Evolutionary conservation across 176 grass and related monocot genomes (phyloP), one percentile per base, ranked within the genome.

Genomic region (Bothriochloa decipiens): DNA sequence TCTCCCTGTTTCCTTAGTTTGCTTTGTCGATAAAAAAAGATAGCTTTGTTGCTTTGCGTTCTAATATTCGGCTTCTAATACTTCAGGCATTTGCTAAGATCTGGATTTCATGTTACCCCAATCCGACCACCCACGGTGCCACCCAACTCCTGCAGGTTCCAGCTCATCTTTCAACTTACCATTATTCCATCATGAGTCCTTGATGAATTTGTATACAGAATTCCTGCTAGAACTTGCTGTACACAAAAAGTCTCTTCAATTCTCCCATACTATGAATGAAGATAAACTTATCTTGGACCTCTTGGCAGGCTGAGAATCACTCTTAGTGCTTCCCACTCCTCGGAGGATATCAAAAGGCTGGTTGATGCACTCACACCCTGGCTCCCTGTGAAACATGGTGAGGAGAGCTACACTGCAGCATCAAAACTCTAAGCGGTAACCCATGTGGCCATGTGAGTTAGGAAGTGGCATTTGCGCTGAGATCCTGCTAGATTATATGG

Each of bases 41-140:
- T 76, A 46, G 8, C 47, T n/a, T 85, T 25, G 8, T 70, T 6
- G 4, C n/a, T 76, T 68, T 50, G 37, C 9, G 17, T 71, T 81
- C 75, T 64, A 26, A 84, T 86, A 13, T 33, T 83, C 60, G 26
- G 25, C 61, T 75, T 66, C n/a, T 88, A 25, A 68, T 67, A 65
- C 29, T 79, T 79, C 89, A 95, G 96, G 70, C 87, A 92, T 85
- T 74, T 98, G 89, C 78, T 98, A 58, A 86, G 83, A 98, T 93
- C 89, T 64, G 96, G 96, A 75, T 95, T 98, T 84, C 96, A 98
- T 81, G 88, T 94, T 62, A 98, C 91, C 23, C 92, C 96, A 75
- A 95, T 98, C 55, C 75, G 96, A 78, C 96, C 93, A 78, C 96
- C 96, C 45, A 98, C 91, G 43, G 93, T 98, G 25, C 87, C 96